A percentile compares a stretch with the other conserved stretches of the same genome.
phyloP scores from a whole-genome alignment of 108 stramenopile genomes.

The Skeletonema menzelii region DNA sequence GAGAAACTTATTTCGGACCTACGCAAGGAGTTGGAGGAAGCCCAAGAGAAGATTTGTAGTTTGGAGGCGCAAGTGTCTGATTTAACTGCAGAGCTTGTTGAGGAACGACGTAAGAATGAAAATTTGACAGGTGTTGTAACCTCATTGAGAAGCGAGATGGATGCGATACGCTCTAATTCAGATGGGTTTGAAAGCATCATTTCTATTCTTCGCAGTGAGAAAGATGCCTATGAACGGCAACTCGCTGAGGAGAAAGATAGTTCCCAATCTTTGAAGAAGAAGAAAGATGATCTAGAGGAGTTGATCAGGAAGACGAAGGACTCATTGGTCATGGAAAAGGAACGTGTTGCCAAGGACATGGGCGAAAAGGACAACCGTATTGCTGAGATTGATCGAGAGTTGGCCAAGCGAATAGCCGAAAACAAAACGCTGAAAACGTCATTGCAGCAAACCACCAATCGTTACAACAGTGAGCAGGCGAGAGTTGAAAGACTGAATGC shows the following conservation, averaged over 20 bases:
- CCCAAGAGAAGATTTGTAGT: slow-evolving; percentile 5
- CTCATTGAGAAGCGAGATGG: slow-evolving; percentile 14
- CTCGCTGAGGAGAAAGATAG: slow-evolving; percentile 1
- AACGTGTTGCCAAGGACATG: slow-evolving; percentile 7
- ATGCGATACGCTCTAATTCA: slow-evolving; percentile 8
- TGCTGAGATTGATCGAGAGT: slow-evolving; percentile 23
- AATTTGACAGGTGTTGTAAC: not conserved
- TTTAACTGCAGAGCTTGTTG: slow-evolving; percentile 17
- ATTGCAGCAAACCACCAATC: slow-evolving; percentile 6
- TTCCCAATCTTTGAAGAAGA: slow-evolving; percentile 11
- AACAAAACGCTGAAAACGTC: slow-evolving; percentile 7
- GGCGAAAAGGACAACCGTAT: slow-evolving; percentile 27
- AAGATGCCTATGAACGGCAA: slow-evolving; percentile 8
- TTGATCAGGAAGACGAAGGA: slow-evolving; percentile 15
- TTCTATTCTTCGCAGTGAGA: slow-evolving; percentile 16
- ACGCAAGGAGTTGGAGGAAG: slow-evolving; percentile 8
- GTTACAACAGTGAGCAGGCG: slow-evolving; percentile 18
- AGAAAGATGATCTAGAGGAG: slow-evolving; percentile 8
- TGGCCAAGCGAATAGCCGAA: slow-evolving; percentile 19
- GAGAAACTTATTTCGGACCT: slow-evolving; percentile 17
- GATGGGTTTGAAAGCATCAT: slow-evolving; percentile 11
- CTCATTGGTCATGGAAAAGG: slow-evolving; percentile 5
- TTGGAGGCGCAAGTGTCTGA: slow-evolving; percentile 34
- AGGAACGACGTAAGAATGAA: slow-evolving; percentile 18
- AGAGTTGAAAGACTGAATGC: slow-evolving; percentile 19